Percentiles rank a stretch among this genome's conserved stretches.
These are phyloP conservation scores for Colletotrichum camelliae DNA, from an alignment of 2,329 filamentous ascomycete species.

Conservation along the genomic window DNA sequence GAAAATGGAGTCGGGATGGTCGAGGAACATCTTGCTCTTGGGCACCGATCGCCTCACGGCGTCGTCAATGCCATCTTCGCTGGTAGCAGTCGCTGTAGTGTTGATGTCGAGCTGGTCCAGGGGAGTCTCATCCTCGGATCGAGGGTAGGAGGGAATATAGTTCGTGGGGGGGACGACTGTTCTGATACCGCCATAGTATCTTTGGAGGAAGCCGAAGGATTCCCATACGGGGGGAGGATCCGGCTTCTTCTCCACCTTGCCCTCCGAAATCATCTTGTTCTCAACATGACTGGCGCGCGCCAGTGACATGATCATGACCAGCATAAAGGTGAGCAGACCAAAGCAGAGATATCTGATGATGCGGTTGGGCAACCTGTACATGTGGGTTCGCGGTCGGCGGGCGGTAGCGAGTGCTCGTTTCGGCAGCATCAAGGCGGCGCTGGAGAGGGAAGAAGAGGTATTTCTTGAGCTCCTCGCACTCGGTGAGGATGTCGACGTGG, in stretches of 20 bases:
- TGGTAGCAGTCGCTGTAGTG: slow-evolving; percentile 28
- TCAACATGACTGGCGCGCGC: slow-evolving; percentile 76
- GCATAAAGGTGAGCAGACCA: slow-evolving; percentile 68
- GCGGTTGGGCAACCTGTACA: slow-evolving; percentile 72
- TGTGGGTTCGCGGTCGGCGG: slow-evolving; percentile 37
- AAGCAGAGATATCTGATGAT: slow-evolving; percentile 82
- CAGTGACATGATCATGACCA: slow-evolving; percentile 79
- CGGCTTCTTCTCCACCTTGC: slow-evolving; percentile 63
- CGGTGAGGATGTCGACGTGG: slow-evolving; percentile 48
- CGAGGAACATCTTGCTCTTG: slow-evolving; percentile 58
- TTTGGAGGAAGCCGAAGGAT: slow-evolving; percentile 80
- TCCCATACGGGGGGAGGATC: slow-evolving; percentile 79
- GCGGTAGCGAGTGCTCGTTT: slow-evolving; percentile 38
- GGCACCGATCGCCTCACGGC: slow-evolving; percentile 40
- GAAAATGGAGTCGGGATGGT: slow-evolving; percentile 42
- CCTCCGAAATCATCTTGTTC: slow-evolving; percentile 64
- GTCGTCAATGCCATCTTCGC: slow-evolving; percentile 29
- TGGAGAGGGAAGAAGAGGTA: slow-evolving; percentile 48
- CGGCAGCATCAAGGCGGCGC: slow-evolving; percentile 49
- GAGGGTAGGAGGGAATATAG: slow-evolving; percentile 84
- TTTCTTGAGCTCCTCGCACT: slow-evolving; percentile 61
- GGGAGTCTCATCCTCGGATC: slow-evolving; percentile 62
- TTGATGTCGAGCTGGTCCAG: slow-evolving; percentile 45
- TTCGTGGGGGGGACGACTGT: slow-evolving; percentile 69
- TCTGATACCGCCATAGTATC: slow-evolving; percentile 89